Base-by-base conservation (phyloP, 768 basidiomycete species). In the Trametopsis cervina region DNA sequence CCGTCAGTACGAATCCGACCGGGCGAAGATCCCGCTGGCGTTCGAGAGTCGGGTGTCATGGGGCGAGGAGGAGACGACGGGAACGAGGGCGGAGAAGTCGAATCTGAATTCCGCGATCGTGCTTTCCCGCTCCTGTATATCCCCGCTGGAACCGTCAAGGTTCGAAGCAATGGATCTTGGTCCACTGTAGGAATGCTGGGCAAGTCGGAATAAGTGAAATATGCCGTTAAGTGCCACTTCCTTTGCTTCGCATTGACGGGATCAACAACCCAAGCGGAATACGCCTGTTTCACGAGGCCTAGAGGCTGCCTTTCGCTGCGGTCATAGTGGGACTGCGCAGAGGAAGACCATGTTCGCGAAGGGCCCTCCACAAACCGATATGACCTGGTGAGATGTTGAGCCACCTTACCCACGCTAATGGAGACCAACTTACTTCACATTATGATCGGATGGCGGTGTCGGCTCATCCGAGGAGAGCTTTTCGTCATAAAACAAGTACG, bases 401-500 rank as follows among this genome's bases (percentile, higher is more conserved):
- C n/a, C n/a, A n/a, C n/a, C n/a, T n/a, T n/a, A n/a, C n/a, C n/a
- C n/a, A n/a, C n/a, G n/a, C n/a, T n/a, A n/a, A n/a, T n/a, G n/a
- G n/a, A 40, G 46, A 42, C 12, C 44, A 49, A 27, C 67, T 54
- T 60, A 74, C 74, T 69, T 67, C 51, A 63, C 60, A 45, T 60
- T 49, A 42, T 62, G 60, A 54, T 71, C 69, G 50, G 55, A 66
- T 46, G 65, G 57, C 46, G 62, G 63, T 42, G 65, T 65, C 27
- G 63, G 65, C 48, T 70, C 69, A 52, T 76, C 74, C 40, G 66
- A 66, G 24, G 72, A 69, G 45, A 74, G 56, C 57, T 74, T 78
- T 60, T 80, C 80, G 61, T 85, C 81, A 62, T 83, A 83, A 60
- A 83, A 83, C 24, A 83, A 69, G 60, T 81, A 85, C 1, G 82